phyloP scores from a whole-genome alignment of 2,329 filamentous ascomycete genomes.

The Pseudogymnoascus sp. region DNA sequence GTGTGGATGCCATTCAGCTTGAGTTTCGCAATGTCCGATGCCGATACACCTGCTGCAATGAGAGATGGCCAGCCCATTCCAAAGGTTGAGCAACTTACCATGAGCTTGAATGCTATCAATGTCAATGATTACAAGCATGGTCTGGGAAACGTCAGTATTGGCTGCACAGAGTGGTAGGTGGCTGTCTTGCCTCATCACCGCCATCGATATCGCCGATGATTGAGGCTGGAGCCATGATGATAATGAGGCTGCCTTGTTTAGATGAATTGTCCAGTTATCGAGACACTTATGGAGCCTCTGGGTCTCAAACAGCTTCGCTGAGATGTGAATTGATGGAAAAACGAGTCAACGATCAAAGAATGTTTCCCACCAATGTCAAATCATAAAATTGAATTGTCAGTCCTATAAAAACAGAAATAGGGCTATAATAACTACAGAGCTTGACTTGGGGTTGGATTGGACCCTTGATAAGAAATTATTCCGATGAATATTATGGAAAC shows the following conservation, averaged over 20 bases:
- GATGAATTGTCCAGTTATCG: neutral
- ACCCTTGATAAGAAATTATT: neutral
- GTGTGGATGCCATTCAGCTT: constrained; percentile 57
- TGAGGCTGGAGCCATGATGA: neutral
- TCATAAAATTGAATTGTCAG: neutral
- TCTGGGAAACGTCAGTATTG: neutral
- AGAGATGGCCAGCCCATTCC: neutral
- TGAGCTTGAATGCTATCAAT: constrained; percentile 60
- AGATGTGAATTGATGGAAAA: neutral
- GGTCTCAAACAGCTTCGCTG: neutral
- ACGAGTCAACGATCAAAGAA: neutral
- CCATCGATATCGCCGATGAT: constrained; percentile 7
- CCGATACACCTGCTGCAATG: constrained; percentile 45
- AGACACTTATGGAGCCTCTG: neutral
- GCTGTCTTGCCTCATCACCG: constrained; percentile 10
- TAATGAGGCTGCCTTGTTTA: neutral
- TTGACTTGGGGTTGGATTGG: neutral
- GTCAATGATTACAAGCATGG: constrained; percentile 43
- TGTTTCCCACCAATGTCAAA: neutral
- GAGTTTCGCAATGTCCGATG: constrained; percentile 57
- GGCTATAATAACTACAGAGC: neutral
- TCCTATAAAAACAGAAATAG: neutral
- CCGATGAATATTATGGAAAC: neutral
- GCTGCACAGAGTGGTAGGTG: neutral
- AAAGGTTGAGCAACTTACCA: constrained; percentile 32